Conservation (phyloP, 1,284 basidiomycete genomes). For the Inonotus obliquus region DNA sequence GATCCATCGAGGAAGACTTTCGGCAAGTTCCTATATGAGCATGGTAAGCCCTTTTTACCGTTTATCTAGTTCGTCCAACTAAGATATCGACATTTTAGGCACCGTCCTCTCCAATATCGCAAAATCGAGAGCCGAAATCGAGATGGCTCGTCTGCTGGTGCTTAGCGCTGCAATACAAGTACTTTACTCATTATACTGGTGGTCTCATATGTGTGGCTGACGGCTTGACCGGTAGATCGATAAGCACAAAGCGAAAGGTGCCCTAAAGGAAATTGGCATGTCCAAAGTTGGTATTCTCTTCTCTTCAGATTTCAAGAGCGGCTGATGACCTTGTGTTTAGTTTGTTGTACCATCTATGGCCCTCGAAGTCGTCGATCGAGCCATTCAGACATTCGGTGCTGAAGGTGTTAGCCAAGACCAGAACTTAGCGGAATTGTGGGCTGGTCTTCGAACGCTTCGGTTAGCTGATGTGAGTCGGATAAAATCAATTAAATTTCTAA, state of each 20-base stretch:
- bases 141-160: conserved; percentile 82
- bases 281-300: conserved; percentile 66
- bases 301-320: conserved; percentile 1
- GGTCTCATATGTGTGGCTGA: not conserved
- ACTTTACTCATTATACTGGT: conserved; percentile 13
- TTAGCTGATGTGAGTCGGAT: conserved; percentile 87
- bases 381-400: conserved; percentile 93
- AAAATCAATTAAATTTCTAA: conserved; percentile 13
- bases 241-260: conserved; percentile 86
- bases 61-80: conserved; percentile 38
- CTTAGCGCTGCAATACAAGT: conserved; percentile 89
- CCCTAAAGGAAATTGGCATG: conserved; percentile 95
- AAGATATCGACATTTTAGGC: conserved; percentile 39
- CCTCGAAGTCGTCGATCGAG: conserved; percentile 82
- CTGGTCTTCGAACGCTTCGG: conserved; percentile 80
- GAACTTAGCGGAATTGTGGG: conserved; percentile 75
- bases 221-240: conserved; percentile 65
- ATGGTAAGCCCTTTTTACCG: conserved; percentile 49
- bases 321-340: conserved; percentile 35
- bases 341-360: conserved; percentile 92
- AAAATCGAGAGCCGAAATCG: conserved; percentile 89
- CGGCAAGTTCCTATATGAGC: conserved; percentile 87
- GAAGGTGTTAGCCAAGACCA: conserved; percentile 93
- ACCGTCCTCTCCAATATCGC: conserved; percentile 91
- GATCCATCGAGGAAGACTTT: conserved; percentile 91